Evolutionary conservation across 306 rosid species (phyloP), one percentile per base, ranked within the genome.

Genomic region (Rosa chinensis): DNA sequence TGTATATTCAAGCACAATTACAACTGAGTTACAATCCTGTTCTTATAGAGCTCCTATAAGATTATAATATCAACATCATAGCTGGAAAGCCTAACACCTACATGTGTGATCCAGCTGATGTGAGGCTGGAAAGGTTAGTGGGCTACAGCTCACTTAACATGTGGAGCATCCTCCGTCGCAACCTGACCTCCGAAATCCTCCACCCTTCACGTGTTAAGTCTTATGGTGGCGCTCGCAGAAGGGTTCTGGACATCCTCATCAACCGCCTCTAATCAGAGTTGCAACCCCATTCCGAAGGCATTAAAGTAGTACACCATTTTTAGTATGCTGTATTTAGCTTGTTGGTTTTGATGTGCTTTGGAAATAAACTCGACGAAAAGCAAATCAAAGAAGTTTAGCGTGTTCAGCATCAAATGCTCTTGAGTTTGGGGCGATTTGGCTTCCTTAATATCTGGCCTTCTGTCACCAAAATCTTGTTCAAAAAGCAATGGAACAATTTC

Each of bases 91-190:
- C n/a, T n/a, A n/a, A n/a, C n/a, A n/a, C n/a, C n/a, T n/a, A n/a
- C n/a, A n/a, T n/a, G n/a, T n/a, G n/a, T n/a, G n/a, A n/a, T n/a
- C n/a, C n/a, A n/a, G n/a, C n/a, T n/a, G n/a, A n/a, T n/a, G n/a
- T n/a, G n/a, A n/a, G n/a, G n/a, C n/a, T n/a, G n/a, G n/a, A n/a
- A n/a, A n/a, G n/a, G n/a, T n/a, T n/a, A n/a, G n/a, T n/a, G n/a
- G n/a, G n/a, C n/a, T n/a, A n/a, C n/a, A n/a, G n/a, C n/a, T n/a
- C n/a, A n/a, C n/a, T n/a, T n/a, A n/a, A n/a, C n/a, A n/a, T n/a
- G 5, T 81, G 80, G 84, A 80, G 80, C 32, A 63, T 58, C 52
- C 79, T 80, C 63, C 76, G 84, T 50, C 80, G 80, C 9, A 81
- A 81, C 76, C 75, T 80, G 52, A 55, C 79, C 13, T 28, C 72